Base-by-base conservation (phyloP, 495 filamentous ascomycete species). In the Neurospora terricola region DNA sequence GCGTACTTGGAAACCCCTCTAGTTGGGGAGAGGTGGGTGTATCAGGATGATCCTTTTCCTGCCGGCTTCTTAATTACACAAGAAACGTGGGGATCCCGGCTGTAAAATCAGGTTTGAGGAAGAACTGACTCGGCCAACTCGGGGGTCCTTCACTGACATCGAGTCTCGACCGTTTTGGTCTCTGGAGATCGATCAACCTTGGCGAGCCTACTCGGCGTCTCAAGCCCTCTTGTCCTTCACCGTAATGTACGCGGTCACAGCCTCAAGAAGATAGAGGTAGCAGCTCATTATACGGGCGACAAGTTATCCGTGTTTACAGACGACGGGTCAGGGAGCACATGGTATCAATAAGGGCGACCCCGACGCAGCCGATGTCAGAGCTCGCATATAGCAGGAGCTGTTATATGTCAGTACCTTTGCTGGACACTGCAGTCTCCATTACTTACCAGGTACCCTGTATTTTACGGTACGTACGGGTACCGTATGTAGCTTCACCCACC, bases 321-420 rank as follows among this genome's bases (percentile, higher is more conserved):
- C 71, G 72, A 75, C 75, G 73, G 75, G 77, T 72, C 75, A 78
- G 70, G 74, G 70, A 48, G 66, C 48, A 73, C 62, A 38, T 72
- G 38, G 78, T 76, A 77, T 76, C 75, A 74, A 72, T 80, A 77
- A 81, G 78, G 79, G 77, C 76, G 70, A 37, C 77, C 79, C 78
- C 82, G 79, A 80, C 75, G 80, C 82, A 83, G 78, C 80, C 82
- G 79, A 78, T 78, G 81, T 84, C 76, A 77, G 75, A 79, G 80
- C 74, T 66, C 72, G 76, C 79, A 80, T 81, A 85, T 84, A 83
- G 81, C 73, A 84, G 81, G 84, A 81, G 83, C 77, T 77, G 83
- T 77, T 84, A 83, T 82, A 81, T 77, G 80, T 77, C 68, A 38
- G 69, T 73, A 75, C 62, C 71, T 70, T 71, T 75, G 75, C 54